These are phyloP conservation scores for Backusella sp. DNA, from an alignment of 192 early-diverging fungal species.

Conservation along the genomic window DNA sequence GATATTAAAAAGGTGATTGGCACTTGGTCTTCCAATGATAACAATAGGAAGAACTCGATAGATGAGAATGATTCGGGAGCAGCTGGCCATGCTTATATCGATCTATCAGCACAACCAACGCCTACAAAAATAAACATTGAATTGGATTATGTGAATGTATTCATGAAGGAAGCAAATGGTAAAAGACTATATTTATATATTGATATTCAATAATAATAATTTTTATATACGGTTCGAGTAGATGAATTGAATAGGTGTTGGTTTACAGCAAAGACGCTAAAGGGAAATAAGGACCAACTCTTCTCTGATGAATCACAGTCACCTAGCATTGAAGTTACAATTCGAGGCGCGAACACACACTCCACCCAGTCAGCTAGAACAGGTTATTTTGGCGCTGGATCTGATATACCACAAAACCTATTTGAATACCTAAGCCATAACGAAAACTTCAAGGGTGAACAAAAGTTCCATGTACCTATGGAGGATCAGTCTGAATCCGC, in stretches of 20 bases:
- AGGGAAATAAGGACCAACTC: background rate
- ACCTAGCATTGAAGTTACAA: conserved; percentile 46
- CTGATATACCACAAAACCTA: conserved; percentile 36
- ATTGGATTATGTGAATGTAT: conserved; percentile 24
- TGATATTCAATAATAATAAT: background rate
- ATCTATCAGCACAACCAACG: background rate
- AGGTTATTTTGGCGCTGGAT: conserved; percentile 28
- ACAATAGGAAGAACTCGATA: background rate
- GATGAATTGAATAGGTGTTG: conserved; percentile 25
- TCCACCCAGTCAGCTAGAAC: conserved; percentile 15
- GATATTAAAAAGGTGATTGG: conserved; percentile 23
- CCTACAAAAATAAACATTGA: conserved; percentile 33
- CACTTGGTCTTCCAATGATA: conserved; percentile 6
- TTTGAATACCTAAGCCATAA: conserved; percentile 41
- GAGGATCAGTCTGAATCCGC: conserved; percentile 60
- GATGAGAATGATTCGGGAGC: background rate
- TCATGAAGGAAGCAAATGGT: conserved; percentile 29
- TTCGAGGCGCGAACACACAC: conserved; percentile 19
- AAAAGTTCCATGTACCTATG: conserved; percentile 44
- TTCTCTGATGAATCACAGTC: conserved; percentile 17
- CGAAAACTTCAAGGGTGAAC: conserved; percentile 41
- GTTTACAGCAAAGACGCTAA: conserved; percentile 33
- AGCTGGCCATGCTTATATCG: background rate
- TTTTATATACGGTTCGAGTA: background rate
- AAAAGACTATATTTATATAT: background rate